Conservation (phyloP, 176 grass and related monocot species). For the Alopecurus myosuroides region DNA sequence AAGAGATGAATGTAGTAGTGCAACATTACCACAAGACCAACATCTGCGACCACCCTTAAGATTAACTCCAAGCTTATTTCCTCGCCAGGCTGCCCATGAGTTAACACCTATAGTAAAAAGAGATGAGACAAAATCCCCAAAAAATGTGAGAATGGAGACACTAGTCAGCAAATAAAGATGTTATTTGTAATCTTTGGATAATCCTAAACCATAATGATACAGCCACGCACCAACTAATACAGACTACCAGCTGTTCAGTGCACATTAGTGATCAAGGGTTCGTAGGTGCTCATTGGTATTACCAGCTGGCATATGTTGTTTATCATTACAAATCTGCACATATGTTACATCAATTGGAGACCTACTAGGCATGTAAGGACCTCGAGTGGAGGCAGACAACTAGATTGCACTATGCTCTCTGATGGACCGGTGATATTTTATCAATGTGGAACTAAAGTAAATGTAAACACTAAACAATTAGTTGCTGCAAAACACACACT, state of each 20-base stretch:
- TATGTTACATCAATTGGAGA: background rate
- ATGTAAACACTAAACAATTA: background rate
- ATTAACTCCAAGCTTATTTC: conserved; percentile 88
- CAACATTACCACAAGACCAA: conserved; percentile 83
- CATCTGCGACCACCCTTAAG: conserved; percentile 96
- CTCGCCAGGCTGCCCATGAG: conserved; percentile 83
- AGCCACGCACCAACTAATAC: background rate
- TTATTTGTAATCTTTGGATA: background rate
- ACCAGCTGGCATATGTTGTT: background rate
- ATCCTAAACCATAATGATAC: background rate
- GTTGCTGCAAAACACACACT: background rate
- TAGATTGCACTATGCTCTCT: background rate
- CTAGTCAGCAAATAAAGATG: background rate
- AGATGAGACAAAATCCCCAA: background rate
- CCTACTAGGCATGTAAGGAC: background rate
- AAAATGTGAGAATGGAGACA: background rate
- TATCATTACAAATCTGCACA: background rate
- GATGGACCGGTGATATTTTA: background rate
- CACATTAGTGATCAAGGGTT: background rate
- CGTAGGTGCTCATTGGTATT: background rate
- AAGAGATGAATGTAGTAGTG: background rate
- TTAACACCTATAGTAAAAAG: conserved; percentile 59
- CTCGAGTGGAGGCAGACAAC: background rate
- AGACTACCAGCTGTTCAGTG: background rate
- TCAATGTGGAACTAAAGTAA: background rate